These are phyloP conservation scores for Protomyces lactucae-debilis DNA, from an alignment of 1,139 yeast genomes.

Conservation along the genomic window DNA sequence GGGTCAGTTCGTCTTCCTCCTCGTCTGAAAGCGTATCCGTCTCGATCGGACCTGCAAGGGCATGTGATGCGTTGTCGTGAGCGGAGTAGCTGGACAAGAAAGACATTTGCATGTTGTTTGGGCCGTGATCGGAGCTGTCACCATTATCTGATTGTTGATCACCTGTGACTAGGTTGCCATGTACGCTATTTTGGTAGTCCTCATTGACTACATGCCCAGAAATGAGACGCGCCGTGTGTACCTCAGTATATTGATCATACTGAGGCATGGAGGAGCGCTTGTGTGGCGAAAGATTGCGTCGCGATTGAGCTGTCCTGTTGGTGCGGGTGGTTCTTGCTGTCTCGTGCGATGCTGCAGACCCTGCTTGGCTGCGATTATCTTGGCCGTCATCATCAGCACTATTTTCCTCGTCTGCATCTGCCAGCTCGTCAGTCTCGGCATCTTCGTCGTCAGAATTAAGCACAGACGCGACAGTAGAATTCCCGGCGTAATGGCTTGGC, in stretches of 20 bases:
- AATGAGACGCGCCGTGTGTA: slow-evolving; percentile 92
- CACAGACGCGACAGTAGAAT: slow-evolving; percentile 28
- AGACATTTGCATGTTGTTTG: slow-evolving; percentile 27
- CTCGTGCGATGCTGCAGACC: slow-evolving; percentile 9
- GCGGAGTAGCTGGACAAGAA: slow-evolving; percentile 18
- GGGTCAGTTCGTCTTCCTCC: slow-evolving; percentile 70
- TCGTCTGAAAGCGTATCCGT: slow-evolving; percentile 12
- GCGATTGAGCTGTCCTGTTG: slow-evolving; percentile 14
- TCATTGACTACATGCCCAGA: slow-evolving; percentile 97
- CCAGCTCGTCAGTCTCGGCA: slow-evolving; percentile 30
- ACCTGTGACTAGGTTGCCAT: slow-evolving; percentile 34
- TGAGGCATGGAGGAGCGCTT: slow-evolving; percentile 6
- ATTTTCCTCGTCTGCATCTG: slow-evolving; percentile 44
- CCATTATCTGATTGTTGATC: slow-evolving; percentile 36
- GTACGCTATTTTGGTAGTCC: slow-evolving; percentile 47
- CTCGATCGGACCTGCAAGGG: slow-evolving; percentile 24
- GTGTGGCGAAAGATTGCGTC: slow-evolving; percentile 19
- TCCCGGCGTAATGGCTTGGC: slow-evolving; percentile 31
- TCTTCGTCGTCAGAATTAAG: slow-evolving; percentile 23
- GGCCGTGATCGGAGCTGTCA: slow-evolving; percentile 33
- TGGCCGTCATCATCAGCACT: slow-evolving; percentile 36
- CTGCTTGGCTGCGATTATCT: slow-evolving; percentile 43
- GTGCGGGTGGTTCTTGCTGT: slow-evolving; percentile 17
- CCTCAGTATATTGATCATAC: slow-evolving; percentile 39
- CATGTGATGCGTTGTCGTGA: slow-evolving; percentile 9